A percentile compares a stretch with the other conserved stretches of the same genome.
These are phyloP conservation scores for Fusarium nodosum DNA, from an alignment of 2,329 filamentous ascomycete genomes.

Conservation along the genomic window DNA sequence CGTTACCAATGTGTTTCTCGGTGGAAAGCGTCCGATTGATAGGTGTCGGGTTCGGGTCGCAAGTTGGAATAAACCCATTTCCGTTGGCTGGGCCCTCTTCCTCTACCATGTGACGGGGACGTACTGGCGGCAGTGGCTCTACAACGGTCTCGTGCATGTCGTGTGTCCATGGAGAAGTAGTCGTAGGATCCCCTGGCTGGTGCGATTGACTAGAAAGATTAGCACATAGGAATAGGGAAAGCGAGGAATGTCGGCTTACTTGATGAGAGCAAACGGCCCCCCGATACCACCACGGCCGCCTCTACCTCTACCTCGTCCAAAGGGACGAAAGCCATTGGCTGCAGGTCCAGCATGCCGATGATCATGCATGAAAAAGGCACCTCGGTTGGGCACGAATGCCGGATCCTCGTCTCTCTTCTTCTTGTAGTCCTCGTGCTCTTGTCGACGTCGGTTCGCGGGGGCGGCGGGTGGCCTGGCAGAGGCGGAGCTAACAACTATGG, in stretches of 20 bases:
- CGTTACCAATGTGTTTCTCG: constrained; percentile 85
- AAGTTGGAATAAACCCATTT: constrained; percentile 67
- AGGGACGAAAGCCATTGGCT: constrained; percentile 82
- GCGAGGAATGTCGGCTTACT: constrained; percentile 64
- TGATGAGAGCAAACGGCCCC: constrained; percentile 70
- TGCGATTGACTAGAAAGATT: constrained; percentile 56
- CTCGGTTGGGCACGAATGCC: constrained; percentile 92
- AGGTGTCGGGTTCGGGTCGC: constrained; percentile 70
- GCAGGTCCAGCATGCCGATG: constrained; percentile 83
- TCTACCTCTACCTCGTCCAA: constrained; percentile 75
- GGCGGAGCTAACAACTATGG: constrained; percentile 68
- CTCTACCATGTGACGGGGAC: constrained; percentile 59
- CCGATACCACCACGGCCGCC: constrained; percentile 71
- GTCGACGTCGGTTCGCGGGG: constrained; percentile 77
- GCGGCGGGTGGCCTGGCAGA: constrained; percentile 67
- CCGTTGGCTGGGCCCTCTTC: constrained; percentile 68
- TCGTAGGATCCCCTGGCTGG: constrained; percentile 70
- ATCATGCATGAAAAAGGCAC: constrained; percentile 98
- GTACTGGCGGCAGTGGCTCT: constrained; percentile 58
- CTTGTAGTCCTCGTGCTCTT: constrained; percentile 92
- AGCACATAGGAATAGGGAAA: constrained; percentile 39
- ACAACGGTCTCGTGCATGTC: constrained; percentile 87
- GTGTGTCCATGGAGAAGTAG: constrained; percentile 87
- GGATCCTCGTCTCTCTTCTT: constrained; percentile 90
- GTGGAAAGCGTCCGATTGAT: constrained; percentile 86